These are phyloP conservation scores for Aspergillus neoniger DNA, from an alignment of 2,329 filamentous ascomycete genomes.

Conservation along the genomic window DNA sequence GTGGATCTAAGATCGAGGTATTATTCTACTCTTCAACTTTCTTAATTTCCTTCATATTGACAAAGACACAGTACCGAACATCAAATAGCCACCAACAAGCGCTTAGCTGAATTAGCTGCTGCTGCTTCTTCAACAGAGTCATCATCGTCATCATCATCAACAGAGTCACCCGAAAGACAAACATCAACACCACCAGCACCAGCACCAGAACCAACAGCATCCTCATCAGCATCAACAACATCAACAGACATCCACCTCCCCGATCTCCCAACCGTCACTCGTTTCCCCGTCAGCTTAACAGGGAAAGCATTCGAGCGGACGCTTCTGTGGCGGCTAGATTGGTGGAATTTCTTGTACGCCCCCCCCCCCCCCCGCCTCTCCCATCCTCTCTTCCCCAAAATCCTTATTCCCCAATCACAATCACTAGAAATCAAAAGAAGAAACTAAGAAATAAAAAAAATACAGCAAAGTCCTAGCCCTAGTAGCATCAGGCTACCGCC, in stretches of 20 bases:
- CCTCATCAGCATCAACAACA: slow-evolving; percentile 34
- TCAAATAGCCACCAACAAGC: slow-evolving; percentile 66
- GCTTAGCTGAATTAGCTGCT: slow-evolving; percentile 41
- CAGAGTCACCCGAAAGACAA: slow-evolving; percentile 38
- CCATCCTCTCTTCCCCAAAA: background rate
- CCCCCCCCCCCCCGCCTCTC: background rate
- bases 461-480: slow-evolving; percentile 63
- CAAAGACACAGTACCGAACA: slow-evolving; percentile 65
- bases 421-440: background rate
- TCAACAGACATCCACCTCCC: slow-evolving; percentile 53
- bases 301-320: slow-evolving; percentile 69
- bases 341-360: slow-evolving; percentile 63
- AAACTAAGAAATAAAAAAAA: background rate
- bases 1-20: slow-evolving; percentile 79
- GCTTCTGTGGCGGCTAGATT: slow-evolving; percentile 68
- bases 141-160: slow-evolving; percentile 63
- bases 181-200: slow-evolving; percentile 27
- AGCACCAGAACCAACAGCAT: slow-evolving; percentile 18
- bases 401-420: slow-evolving; percentile 1
- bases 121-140: slow-evolving; percentile 39
- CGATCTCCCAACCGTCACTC: slow-evolving; percentile 64
- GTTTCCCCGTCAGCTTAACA: slow-evolving; percentile 72
- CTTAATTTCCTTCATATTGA: background rate
- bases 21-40: slow-evolving; percentile 17
- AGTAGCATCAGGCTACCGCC: slow-evolving; percentile 67